Conservation (phyloP, 176 grass and related monocot species). For the Zoysia japonica region DNA sequence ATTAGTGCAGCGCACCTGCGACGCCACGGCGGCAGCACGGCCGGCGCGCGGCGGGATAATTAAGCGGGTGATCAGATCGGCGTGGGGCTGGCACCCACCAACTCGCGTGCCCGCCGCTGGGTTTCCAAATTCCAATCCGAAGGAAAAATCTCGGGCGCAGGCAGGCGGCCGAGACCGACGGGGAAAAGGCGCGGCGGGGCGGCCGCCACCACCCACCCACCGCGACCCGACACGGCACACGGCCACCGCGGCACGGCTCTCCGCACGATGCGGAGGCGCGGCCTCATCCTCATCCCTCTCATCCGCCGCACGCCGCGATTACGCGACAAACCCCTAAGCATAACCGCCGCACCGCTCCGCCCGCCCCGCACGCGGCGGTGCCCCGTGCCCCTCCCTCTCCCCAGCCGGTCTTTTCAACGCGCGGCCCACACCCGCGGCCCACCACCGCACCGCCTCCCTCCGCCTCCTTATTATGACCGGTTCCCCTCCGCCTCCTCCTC, state of each 20-base stretch:
- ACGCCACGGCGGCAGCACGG: background rate
- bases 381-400: conserved; percentile 7
- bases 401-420: conserved; percentile 51
- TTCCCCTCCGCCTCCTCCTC: conserved; percentile 29
- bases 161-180: background rate
- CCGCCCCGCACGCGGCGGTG: conserved; percentile 53
- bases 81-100: background rate
- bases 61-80: background rate
- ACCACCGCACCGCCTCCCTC: conserved; percentile 37
- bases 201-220: background rate
- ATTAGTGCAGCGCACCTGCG: background rate
- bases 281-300: background rate
- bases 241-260: conserved; percentile 39
- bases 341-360: conserved; percentile 51
- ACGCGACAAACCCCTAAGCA: conserved; percentile 47
- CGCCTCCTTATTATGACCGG: conserved; percentile 55
- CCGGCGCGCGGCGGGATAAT: background rate
- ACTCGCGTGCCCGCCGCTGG: background rate
- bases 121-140: background rate
- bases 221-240: conserved; percentile 44
- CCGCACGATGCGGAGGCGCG: conserved; percentile 29
- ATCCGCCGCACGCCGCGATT: conserved; percentile 12
- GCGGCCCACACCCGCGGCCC: conserved; percentile 48
- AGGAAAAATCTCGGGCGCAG: background rate
- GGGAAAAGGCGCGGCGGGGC: background rate